These are phyloP conservation scores for Colletotrichum navitas DNA, from an alignment of 2,329 filamentous ascomycete genomes.

Conservation along the genomic window DNA sequence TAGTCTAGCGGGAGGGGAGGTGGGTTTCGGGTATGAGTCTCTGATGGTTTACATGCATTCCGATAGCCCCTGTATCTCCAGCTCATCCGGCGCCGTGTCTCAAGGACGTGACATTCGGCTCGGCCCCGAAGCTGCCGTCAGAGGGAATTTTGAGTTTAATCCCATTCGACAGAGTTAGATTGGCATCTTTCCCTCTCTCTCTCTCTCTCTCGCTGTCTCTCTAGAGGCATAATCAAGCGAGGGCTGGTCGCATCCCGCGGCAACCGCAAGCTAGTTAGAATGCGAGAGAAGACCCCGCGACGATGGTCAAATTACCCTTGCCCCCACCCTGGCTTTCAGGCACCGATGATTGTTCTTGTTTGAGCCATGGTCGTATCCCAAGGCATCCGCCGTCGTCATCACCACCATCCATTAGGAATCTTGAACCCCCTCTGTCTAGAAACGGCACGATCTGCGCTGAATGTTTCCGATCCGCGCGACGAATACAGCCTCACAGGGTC, in stretches of 20 bases:
- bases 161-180: conserved; percentile 29
- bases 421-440: neutral
- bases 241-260: neutral
- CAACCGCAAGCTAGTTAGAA: neutral
- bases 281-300: neutral
- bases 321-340: neutral
- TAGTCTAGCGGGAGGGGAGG: neutral
- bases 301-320: neutral
- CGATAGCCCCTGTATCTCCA: neutral
- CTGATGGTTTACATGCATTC: neutral
- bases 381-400: neutral
- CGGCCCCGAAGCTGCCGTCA: neutral
- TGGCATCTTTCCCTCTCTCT: neutral
- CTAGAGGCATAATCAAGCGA: neutral
- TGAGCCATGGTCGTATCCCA: neutral
- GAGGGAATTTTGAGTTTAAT: neutral
- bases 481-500: neutral
- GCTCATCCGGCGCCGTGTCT: neutral
- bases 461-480: neutral
- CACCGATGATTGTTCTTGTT: neutral
- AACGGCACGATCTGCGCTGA: neutral
- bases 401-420: neutral
- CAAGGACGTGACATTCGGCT: conserved; percentile 6
- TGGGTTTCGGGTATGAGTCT: neutral
- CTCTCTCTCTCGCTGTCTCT: neutral